Base-by-base conservation (phyloP, 371 early-diverging fungal species). In the Mucor racemosus region DNA sequence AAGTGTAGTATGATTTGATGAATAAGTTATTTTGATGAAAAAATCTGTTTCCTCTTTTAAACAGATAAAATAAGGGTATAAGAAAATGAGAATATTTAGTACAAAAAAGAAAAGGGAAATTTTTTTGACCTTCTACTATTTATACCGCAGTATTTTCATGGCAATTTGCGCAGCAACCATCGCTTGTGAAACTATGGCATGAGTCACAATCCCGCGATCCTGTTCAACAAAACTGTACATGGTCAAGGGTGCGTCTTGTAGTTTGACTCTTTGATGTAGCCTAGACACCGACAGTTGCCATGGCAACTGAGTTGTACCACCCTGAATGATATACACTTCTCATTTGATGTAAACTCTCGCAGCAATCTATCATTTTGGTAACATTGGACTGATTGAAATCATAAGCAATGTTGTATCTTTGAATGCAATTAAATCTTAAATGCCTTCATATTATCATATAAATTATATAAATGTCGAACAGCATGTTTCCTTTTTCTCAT, bases 101-200 rank as follows among this genome's bases (percentile, higher is more conserved):
- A 50, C 50, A 21, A 44, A 59, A 58, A 42, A 35, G 64, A 58
- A 64, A 54, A 9, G 59, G 44, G 9, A 58, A 62, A 53, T 50
- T 53, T 26, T 35, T 17, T 13, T 17, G 1, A 42, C 19, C 19
- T 13, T 33, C 17, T 35, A 1, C 53, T 15, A 58, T 67, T 62
- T 88, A 67, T 67, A 67, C 58, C 15, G 19, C 21, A 21, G 33
- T 41, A 39, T 50, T 8, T 17, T 21, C 39, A 26, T 50, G 64
- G 50, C 1, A 4, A 26, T 50, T 56, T 62, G 58, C 68, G 62
- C 68, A 62, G 58, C 63, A 62, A 35, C 38, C 40, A 9, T 53
- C 14, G 19, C 38, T 50, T 58, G 68, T 67, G 58, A 58, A 57
- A 67, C 68, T 6, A 3, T 4, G 17, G 35, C 26, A 46, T 42